A percentile compares a stretch with the other conserved stretches of the same genome.
Conservation (phyloP, 2,329 filamentous ascomycete genomes). For the Aschersonia sp. region DNA sequence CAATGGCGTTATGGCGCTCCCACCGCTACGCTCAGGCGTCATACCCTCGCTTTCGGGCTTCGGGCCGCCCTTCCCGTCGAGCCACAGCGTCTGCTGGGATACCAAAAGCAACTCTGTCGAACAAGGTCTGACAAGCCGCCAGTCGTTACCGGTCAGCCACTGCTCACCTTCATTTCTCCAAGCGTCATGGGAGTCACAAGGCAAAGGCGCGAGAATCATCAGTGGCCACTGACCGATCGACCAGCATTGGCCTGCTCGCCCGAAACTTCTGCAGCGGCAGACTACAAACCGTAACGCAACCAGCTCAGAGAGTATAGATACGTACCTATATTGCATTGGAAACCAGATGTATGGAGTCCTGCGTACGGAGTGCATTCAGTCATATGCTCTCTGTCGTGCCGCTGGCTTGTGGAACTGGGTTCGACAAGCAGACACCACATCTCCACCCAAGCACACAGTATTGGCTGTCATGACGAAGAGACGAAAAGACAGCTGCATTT, state of each 20-base stretch:
- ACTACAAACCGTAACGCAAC: no score
- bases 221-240: no score
- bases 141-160: neutral
- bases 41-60: constrained; percentile 1
- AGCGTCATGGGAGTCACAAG: no score
- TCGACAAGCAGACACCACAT: constrained; percentile 1
- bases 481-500: neutral
- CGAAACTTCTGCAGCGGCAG: no score
- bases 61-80: constrained; percentile 1
- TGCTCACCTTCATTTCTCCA: neutral
- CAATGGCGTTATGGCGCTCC: neutral
- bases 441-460: neutral
- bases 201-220: no score
- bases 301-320: no score
- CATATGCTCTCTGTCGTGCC: neutral
- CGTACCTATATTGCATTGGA: no score
- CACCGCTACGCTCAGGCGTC: constrained; percentile 1
- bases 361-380: neutral
- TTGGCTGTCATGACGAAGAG: neutral
- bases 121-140: neutral
- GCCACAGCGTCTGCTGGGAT: neutral
- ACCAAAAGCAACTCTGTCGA: neutral
- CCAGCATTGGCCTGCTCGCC: no score
- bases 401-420: neutral
- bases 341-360: no score